Conservation (phyloP, 257 asterid species). For the Capsicum chinense region DNA sequence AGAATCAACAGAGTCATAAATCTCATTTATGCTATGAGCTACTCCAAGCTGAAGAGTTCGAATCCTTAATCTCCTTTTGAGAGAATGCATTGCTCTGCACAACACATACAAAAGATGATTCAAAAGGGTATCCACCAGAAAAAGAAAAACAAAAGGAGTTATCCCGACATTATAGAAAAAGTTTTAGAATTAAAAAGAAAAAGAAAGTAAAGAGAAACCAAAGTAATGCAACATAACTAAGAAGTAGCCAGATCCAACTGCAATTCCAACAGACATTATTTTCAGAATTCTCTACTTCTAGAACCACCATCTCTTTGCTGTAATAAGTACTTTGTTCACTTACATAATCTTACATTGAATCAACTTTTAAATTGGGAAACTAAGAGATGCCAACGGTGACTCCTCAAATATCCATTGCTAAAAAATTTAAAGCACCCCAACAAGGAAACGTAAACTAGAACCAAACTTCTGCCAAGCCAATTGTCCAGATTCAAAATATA, state of each 20-base stretch:
- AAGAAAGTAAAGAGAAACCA: slow-evolving; percentile 1
- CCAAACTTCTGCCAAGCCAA: not conserved
- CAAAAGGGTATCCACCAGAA: slow-evolving; percentile 22
- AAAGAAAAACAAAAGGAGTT: not conserved
- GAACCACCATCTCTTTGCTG: not conserved
- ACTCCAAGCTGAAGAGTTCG: slow-evolving; percentile 78
- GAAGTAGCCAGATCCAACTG: slow-evolving; percentile 13
- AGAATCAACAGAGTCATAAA: slow-evolving; percentile 89
- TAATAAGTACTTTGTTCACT: not conserved
- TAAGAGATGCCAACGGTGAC: not conserved
- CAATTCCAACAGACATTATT: not conserved
- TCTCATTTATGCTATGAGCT: slow-evolving; percentile 77
- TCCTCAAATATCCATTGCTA: not conserved
- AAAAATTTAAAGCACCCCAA: not conserved
- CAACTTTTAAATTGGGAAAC: not conserved
- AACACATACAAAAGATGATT: slow-evolving; percentile 21
- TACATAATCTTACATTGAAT: not conserved
- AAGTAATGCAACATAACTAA: slow-evolving; percentile 6
- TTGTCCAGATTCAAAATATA: slow-evolving; percentile 5
- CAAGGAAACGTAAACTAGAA: slow-evolving; percentile 10
- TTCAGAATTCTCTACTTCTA: slow-evolving; percentile 18
- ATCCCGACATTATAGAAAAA: slow-evolving; percentile 10
- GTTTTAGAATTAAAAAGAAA: slow-evolving; percentile 10
- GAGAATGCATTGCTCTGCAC: slow-evolving; percentile 73
- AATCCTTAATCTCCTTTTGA: slow-evolving; percentile 91